Evolutionary conservation across 331 rosid genomes (phyloP), one percentile per base, ranked within the genome.

Genomic region (Dryas integrifolia): DNA sequence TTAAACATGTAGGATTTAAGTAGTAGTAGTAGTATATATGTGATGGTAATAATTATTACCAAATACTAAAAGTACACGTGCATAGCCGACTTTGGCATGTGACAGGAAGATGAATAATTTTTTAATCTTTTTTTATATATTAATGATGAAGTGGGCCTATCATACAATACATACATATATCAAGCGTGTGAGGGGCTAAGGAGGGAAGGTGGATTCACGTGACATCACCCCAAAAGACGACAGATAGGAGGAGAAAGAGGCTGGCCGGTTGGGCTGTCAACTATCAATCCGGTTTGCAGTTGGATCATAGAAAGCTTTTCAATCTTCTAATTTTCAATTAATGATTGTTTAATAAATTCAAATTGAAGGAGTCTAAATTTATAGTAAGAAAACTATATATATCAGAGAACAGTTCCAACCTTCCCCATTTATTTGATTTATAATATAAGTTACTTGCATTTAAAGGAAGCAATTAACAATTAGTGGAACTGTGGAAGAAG

Each of bases 151-250:
- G 84, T 77, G 75, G 84, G 78, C 43, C 8, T 39, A 13, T 15
- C 46, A 38, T 1, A 38, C 65, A 14, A 3, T 60, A 30, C 1
- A 30, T 16, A 60, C 35, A 38, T 6, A 35, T 26, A 77, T 60
- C 78, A 70, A 82, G 86, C 83, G 90, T 72, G 93, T 77, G 78
- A 77, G 78, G 67, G 64, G 77, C 14, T 14, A 50, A 78, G 86
- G 83, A 81, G 85, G 76, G 91, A 75, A 74, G 83, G 79, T 86
- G 79, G 90, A 79, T 82, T 92, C 97, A 92, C 84, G 92, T 92
- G 97, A 89, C 80, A 78, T 68, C 74, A 9, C 66, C 71, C 62
- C 75, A 65, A 84, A 84, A 81, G 85, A 49, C 75, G 64, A 81
- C 85, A 83, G 83, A 66, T 76, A 80, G 75, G 69, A 62, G 67